A percentile compares a stretch with the other conserved stretches of the same genome.
phyloP scores from a whole-genome alignment of 257 asterid species.

The Plantago major region DNA sequence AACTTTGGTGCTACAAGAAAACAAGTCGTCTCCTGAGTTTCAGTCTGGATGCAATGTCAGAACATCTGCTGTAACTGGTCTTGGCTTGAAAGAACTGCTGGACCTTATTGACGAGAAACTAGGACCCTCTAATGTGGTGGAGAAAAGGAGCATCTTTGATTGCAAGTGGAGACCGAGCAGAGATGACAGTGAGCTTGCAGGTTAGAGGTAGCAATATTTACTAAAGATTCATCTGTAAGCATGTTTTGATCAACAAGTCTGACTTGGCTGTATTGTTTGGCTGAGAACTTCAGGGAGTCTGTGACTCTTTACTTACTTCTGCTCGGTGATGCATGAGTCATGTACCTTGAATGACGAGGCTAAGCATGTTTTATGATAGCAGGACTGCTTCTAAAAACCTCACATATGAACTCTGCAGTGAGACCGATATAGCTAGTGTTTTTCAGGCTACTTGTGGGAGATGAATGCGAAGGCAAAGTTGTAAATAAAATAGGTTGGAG shows the following conservation, averaged over 20 bases:
- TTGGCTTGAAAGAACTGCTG: slow-evolving; percentile 81
- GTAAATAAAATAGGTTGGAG: too few relatives aligned
- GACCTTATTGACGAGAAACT: slow-evolving; percentile 63
- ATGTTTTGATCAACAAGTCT: background rate
- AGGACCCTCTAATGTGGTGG: slow-evolving; percentile 29
- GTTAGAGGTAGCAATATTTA: slow-evolving; percentile 30
- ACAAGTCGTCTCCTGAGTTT: slow-evolving; percentile 19
- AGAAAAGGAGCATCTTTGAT: slow-evolving; percentile 44
- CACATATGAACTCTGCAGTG: too few relatives aligned
- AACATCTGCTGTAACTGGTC: slow-evolving; percentile 77
- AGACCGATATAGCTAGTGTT: too few relatives aligned
- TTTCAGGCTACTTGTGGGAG: too few relatives aligned
- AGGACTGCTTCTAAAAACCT: too few relatives aligned
- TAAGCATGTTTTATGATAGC: too few relatives aligned
- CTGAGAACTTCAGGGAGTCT: too few relatives aligned
- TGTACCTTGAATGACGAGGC: too few relatives aligned
- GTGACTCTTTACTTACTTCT: too few relatives aligned
- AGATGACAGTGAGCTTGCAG: slow-evolving; percentile 43
- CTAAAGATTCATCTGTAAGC: slow-evolving; percentile 7
- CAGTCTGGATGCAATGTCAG: slow-evolving; percentile 33
- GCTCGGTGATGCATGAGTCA: too few relatives aligned
- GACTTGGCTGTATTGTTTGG: background rate
- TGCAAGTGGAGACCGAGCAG: slow-evolving; percentile 88
- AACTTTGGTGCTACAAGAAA: slow-evolving; percentile 27
- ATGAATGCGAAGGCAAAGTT: too few relatives aligned